Base-by-base conservation (phyloP, 2,329 filamentous ascomycete species). In the Sarocladium strictum region DNA sequence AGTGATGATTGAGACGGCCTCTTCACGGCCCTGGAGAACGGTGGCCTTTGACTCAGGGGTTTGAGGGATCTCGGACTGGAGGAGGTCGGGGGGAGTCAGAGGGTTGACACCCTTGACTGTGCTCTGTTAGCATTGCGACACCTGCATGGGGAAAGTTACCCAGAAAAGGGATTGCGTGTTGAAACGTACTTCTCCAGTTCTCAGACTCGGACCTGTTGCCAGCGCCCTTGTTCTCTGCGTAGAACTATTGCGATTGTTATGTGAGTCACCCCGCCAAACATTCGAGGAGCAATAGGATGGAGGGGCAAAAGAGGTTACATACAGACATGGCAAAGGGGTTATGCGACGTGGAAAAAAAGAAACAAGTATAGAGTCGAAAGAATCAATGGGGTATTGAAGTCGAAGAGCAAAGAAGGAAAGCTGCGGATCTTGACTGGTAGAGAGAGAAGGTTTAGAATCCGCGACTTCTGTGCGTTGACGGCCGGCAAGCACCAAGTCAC, bases 91-190 rank as follows among this genome's bases (percentile, higher is more conserved):
- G 6, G 94, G 86, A 14, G 90, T 97, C 61, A 99, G 78, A 64
- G 90, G 93, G 69, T 96, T 96, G 80, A 95, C 93, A 63, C 93
- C 93, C 59, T 87, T 86, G 71, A 91, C 87, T 90, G 59, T 60
- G 61, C n/a, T 10, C 35, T 10, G 65, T 64, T 53, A 66, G 64
- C 57, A 56, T 58, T 21, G 21, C 53, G 55, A 26, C 23, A 12
- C 45, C 53, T n/a, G n/a, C n/a, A n/a, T n/a, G n/a, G n/a, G n/a
- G n/a, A n/a, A n/a, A n/a, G n/a, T n/a, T n/a, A n/a, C n/a, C n/a
- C n/a, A n/a, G n/a, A n/a, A n/a, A n/a, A n/a, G n/a, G n/a, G n/a
- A n/a, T n/a, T n/a, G n/a, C n/a, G n/a, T n/a, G n/a, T 10, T 53
- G 33, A n/a, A 12, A 27, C 35, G 21, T 78, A 93, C 89, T 89